A percentile compares a stretch with the other conserved stretches of the same genome.
These are phyloP conservation scores for Lachancea kluyveri DNA, from an alignment of 805 yeast genomes.

Conservation along the genomic window DNA sequence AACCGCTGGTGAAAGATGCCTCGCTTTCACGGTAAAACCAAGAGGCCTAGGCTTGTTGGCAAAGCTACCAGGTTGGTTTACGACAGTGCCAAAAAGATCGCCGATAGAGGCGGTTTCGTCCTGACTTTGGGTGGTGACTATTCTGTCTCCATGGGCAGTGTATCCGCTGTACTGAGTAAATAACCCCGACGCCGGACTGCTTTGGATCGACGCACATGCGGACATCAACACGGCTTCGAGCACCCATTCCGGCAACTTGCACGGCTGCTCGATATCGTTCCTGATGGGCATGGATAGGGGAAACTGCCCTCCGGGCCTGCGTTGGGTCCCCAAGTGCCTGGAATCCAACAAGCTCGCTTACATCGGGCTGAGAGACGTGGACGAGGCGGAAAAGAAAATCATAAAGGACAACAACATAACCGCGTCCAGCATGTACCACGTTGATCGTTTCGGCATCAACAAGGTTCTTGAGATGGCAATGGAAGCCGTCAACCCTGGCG, in stretches of 20 bases:
- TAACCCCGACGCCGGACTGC: conserved; percentile 82
- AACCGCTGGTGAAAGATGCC: no score
- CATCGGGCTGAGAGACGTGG: conserved; percentile 93
- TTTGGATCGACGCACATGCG: conserved; percentile 98
- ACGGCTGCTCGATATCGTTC: conserved; percentile 94
- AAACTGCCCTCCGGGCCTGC: conserved; percentile 58
- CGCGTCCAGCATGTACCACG: conserved; percentile 93
- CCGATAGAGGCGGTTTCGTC: conserved; percentile 52
- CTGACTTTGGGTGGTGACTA: conserved; percentile 95
- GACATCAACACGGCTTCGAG: conserved; percentile 87
- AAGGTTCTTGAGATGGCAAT: conserved; percentile 90
- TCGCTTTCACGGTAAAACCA: conserved; percentile 48
- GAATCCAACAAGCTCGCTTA: conserved; percentile 72
- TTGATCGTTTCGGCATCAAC: conserved; percentile 90
- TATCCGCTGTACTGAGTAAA: conserved; percentile 73
- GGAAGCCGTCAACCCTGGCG: conserved; percentile 65
- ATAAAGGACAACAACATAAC: conserved; percentile 65
- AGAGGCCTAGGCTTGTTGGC: conserved; percentile 74
- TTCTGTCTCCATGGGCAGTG: conserved; percentile 90
- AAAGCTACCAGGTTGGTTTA: conserved; percentile 61
- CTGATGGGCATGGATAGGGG: conserved; percentile 72
- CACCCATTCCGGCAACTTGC: conserved; percentile 84
- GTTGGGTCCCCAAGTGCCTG: conserved; percentile 73
- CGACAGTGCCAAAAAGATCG: conserved; percentile 49
- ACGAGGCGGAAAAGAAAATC: conserved; percentile 73